Evolutionary conservation across 2,329 filamentous ascomycete species (phyloP).

Genomic region (Penicillium sp.): DNA sequence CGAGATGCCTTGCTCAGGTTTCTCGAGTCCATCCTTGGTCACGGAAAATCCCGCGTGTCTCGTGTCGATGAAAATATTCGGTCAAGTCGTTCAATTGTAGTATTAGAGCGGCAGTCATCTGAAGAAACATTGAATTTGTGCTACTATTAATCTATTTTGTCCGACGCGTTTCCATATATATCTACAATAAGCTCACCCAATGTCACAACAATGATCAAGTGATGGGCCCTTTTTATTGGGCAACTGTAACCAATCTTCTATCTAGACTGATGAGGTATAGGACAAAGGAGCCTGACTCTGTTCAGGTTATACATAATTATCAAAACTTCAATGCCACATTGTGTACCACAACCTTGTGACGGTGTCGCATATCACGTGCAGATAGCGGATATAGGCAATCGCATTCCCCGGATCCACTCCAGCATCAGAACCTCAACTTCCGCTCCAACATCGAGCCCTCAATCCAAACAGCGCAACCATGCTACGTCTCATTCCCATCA

Average conservation of each 20-base stretch:
- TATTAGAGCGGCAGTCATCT: neutral
- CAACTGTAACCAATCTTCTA: neutral
- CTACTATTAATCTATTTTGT: neutral
- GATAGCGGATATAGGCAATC: constrained; percentile 7
- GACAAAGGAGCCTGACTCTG: neutral
- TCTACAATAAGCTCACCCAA: neutral
- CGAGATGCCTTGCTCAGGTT: neutral
- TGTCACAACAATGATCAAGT: neutral
- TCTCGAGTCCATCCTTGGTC: neutral
- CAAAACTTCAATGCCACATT: neutral
- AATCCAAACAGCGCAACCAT: constrained; percentile 5
- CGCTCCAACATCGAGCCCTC: neutral
- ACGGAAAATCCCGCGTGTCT: neutral
- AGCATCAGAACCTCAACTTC: neutral
- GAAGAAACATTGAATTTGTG: neutral
- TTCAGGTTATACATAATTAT: too few species aligned
- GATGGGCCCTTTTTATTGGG: neutral
- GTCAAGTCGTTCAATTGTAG: constrained; percentile 8
- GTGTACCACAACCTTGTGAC: neutral
- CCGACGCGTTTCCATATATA: neutral
- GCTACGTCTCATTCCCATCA: constrained; percentile 13
- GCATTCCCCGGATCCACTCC: constrained; percentile 1
- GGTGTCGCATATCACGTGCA: constrained; percentile 10
- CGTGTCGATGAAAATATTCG: constrained; percentile 13
- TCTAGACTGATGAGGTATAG: neutral